Base-by-base conservation (phyloP, 345 rosid genomes). In the Cardamine chenopodiifolia region DNA sequence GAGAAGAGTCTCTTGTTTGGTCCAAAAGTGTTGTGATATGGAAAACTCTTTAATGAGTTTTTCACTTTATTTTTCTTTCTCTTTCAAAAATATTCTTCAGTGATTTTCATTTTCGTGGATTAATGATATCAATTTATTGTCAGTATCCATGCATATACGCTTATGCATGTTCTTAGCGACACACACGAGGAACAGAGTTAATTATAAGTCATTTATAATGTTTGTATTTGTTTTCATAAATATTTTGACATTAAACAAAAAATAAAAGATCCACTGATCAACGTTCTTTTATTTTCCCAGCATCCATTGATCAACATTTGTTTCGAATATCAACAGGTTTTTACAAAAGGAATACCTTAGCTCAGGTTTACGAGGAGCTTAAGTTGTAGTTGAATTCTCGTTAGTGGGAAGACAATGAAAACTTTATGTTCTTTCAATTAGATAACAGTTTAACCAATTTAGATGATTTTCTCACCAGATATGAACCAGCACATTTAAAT, bases 1-100 rank as follows among this genome's bases (percentile, higher is more conserved):
- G 63, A 75, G 61, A 35, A 75, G 37, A 68, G 68, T 25, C 75
- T 55, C 75, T 70, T 76, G 80, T 70, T 62, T 70, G 80, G 75
- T 48, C 75, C 75, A 49, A 76, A 70, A 76, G 35, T 54, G 75
- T 62, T 62, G 42, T 70, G 66, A 70, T 40, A 60, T 68, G 20
- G 73, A 68, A 67, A 68, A 72, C 73, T 62, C 40, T 76, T 76
- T 76, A 62, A 62, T 66, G 78, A 66, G 11, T 61, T 62, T 52
- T 76, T 75, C 70, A 52, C 74, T 28, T 22, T 56, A 10, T 14
- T 48, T 53, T 40, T 40, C 8, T 37, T 14, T 17, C 52, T 54
- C 14, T 39, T 34, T 1, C 0, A 57, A 19, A 12, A 35, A 26
- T 29, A 31, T 5, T 54, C 20, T 49, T 37, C 53, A 49, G 17